Evolutionary conservation across 352 stramenopile species (phyloP).

Genomic region (Globisporangium spinosum): DNA sequence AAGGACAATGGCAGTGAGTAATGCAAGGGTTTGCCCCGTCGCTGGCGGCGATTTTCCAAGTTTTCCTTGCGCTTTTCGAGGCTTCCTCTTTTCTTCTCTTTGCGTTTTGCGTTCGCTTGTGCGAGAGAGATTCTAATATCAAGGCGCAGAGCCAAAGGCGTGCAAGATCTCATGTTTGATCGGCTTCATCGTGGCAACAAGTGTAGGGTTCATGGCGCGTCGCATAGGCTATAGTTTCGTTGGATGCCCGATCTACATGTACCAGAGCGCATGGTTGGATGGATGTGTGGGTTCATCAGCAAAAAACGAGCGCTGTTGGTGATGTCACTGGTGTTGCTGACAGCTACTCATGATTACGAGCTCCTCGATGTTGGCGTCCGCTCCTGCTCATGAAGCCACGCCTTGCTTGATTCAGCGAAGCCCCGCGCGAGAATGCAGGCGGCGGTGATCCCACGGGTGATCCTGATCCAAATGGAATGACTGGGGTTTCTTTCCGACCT

Average conservation of each 20-base stretch:
- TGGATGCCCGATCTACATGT: too few relatives aligned
- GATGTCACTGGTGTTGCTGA: not conserved
- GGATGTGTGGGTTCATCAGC: not conserved
- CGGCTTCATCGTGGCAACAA: not conserved
- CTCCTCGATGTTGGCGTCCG: not conserved
- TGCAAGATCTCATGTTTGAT: not conserved
- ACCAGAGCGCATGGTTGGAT: too few relatives aligned
- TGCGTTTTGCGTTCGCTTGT: not conserved
- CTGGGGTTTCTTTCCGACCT: not conserved
- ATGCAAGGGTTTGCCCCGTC: not conserved
- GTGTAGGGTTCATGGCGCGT: not conserved
- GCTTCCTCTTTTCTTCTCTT: not conserved
- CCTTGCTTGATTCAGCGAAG: not conserved
- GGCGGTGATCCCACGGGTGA: not conserved
- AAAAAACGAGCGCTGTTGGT: not conserved
- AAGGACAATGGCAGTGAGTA: not conserved
- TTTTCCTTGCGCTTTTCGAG: not conserved
- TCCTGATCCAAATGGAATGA: not conserved
- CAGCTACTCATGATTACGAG: not conserved
- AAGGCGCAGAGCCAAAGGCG: not conserved
- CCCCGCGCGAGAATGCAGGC: too few relatives aligned
- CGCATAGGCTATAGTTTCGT: too few relatives aligned
- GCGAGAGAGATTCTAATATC: not conserved
- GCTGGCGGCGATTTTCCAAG: not conserved
- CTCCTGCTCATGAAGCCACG: not conserved